A percentile compares a stretch with the other conserved stretches of the same genome.
These are phyloP conservation scores for Penicillium sp. DNA, from an alignment of 2,329 filamentous ascomycete species.

Conservation along the genomic window DNA sequence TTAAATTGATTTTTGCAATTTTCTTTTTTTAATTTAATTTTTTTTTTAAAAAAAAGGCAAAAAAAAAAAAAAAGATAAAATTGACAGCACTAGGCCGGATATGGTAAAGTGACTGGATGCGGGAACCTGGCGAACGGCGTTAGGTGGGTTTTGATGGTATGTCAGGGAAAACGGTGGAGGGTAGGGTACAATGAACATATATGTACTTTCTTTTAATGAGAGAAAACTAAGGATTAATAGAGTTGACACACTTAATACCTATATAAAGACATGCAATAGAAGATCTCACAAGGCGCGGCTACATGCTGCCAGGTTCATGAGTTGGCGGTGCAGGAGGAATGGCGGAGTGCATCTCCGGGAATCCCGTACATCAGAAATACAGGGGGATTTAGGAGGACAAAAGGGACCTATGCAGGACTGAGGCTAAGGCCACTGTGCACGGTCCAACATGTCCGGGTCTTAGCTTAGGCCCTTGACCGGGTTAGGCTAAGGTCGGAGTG, in stretches of 20 bases:
- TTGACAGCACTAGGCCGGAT: constrained; percentile 11
- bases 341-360: constrained; percentile 1
- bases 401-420: too few species aligned
- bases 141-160: constrained; percentile 18
- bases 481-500: constrained; percentile 23
- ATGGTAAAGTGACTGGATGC: constrained; percentile 14
- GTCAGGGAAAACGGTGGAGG: constrained; percentile 17
- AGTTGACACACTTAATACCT: background rate
- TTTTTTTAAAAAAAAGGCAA: background rate
- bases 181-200: background rate
- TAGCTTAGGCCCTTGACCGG: constrained; percentile 18
- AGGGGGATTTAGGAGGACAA: background rate
- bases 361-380: background rate
- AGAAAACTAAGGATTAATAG: too few species aligned
- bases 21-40: background rate
- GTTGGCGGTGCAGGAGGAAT: constrained; percentile 14
- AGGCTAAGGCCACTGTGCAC: constrained; percentile 15
- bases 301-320: constrained; percentile 16
- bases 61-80: constrained; percentile 3
- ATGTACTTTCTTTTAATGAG: too few species aligned
- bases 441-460: constrained; percentile 18
- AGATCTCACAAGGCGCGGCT: constrained; percentile 1
- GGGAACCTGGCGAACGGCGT: constrained; percentile 12
- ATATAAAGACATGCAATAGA: background rate
- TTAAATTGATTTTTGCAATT: background rate